These are phyloP conservation scores for Citrus hindsii DNA, from an alignment of 345 rosid genomes.

Conservation along the genomic window DNA sequence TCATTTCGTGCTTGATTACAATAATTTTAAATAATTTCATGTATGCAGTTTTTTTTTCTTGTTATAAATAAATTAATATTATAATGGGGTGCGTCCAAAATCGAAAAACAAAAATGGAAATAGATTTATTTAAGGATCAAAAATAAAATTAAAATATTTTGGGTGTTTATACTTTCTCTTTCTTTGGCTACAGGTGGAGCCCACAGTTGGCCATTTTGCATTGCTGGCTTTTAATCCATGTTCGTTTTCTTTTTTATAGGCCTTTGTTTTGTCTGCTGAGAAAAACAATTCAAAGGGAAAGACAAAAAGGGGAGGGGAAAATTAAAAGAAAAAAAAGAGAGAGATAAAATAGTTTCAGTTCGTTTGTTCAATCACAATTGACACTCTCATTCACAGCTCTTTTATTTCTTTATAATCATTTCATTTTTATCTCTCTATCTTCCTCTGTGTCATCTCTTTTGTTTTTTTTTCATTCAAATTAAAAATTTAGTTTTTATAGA, in stretches of 20 bases:
- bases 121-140: background rate
- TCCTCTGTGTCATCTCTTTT: background rate
- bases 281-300: background rate
- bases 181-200: conserved; percentile 28
- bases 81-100: background rate
- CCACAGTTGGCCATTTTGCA: conserved; percentile 33
- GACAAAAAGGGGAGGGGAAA: background rate
- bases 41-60: background rate
- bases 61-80: background rate
- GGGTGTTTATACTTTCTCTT: background rate
- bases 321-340: background rate
- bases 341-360: conserved; percentile 15
- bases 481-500: background rate
- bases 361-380: conserved; percentile 24
- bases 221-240: conserved; percentile 44
- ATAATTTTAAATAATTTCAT: background rate
- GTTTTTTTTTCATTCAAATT: background rate
- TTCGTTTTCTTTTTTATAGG: conserved; percentile 29
- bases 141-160: background rate
- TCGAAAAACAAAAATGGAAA: background rate
- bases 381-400: conserved; percentile 4
- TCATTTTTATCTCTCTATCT: background rate
- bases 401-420: background rate
- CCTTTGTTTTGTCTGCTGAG: conserved; percentile 23
- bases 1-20: too few species aligned